phyloP scores from a whole-genome alignment of 257 asterid species.

The Marsdenia floribunda region DNA sequence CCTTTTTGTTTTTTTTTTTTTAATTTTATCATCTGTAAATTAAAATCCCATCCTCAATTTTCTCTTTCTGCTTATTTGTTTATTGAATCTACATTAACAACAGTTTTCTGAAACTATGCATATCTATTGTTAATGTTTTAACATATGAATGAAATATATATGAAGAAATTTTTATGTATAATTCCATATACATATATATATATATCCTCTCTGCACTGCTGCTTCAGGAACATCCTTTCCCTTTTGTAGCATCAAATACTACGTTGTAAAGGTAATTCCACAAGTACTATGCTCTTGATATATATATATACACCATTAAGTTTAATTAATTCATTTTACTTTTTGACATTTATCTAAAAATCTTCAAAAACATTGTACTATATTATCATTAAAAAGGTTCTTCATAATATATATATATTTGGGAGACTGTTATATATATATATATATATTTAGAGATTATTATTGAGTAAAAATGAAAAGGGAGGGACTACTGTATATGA shows the following conservation, averaged over 20 bases:
- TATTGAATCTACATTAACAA: not conserved
- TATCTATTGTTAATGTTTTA: not conserved
- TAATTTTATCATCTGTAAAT: not conserved
- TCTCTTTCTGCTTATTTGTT: not conserved
- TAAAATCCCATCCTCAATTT: not conserved
- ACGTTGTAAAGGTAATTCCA: not conserved
- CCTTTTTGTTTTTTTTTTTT: not conserved
- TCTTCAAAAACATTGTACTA: not conserved
- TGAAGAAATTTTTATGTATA: no score
- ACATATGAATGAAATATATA: not conserved
- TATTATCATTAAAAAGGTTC: not conserved
- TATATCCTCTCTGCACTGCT: no score
- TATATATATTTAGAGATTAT: not conserved
- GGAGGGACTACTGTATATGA: not conserved
- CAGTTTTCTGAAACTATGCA: not conserved
- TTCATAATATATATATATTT: not conserved
- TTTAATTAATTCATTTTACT: not conserved
- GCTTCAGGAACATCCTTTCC: no score
- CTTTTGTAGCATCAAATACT: not conserved
- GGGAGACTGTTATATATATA: not conserved
- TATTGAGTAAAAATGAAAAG: not conserved
- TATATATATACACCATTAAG: not conserved
- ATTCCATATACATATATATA: no score
- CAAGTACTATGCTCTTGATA: not conserved
- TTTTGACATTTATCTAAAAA: not conserved